Base-by-base conservation (phyloP, 2,329 filamentous ascomycete genomes). In the Chaetomium globosum region DNA sequence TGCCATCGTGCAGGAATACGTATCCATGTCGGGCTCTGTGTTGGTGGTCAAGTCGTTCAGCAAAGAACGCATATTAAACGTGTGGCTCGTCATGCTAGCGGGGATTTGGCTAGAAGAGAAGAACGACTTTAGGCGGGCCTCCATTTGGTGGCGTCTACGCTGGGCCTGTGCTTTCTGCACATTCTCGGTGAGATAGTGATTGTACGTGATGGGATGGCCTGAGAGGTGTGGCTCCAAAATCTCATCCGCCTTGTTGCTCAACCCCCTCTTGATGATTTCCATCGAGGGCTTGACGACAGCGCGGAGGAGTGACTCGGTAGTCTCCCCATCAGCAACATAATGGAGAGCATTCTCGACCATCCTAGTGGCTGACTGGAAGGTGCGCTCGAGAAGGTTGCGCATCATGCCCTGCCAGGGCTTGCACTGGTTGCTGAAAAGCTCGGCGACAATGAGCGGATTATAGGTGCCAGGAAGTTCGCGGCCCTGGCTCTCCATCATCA, bases 181-280 rank as follows among this genome's bases (percentile, higher is more conserved):
- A 1, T 67, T 76, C 8, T 78, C 74, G 0, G 73, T 76, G 3
- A 80, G 68, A 51, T 76, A 72, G 54, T 76, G 72, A 60, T 80
- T 77, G 64, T 80, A 80, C 0, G 78, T 80, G 43, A 80, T 79
- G 0, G 78, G 76, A 61, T 80, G 78, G 0, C 68, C 63, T 2
- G 36, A 46, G 3, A 66, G 36, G 56, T 76, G 72, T 2, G 72
- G 71, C 10, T 52, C 59, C 9, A 77, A 26, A 1, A 78, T 57
- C 59, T 76, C 73, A 6, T 63, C 52, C 1, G 73, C 58, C 65
- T 77, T 76, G 26, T 19, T 51, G 0, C 63, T 55, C 7, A 77
- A 59, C 2, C 63, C 52, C 1, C 12, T 8, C 43, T 69, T 65
- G 10, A 75, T 60, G 3, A 55, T 19, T 2, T 71, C 68, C 49